Evolutionary conservation across 2,329 filamentous ascomycete species (phyloP), one percentile per base, ranked within the genome.

Genomic region (Clarireedia hainanense): DNA sequence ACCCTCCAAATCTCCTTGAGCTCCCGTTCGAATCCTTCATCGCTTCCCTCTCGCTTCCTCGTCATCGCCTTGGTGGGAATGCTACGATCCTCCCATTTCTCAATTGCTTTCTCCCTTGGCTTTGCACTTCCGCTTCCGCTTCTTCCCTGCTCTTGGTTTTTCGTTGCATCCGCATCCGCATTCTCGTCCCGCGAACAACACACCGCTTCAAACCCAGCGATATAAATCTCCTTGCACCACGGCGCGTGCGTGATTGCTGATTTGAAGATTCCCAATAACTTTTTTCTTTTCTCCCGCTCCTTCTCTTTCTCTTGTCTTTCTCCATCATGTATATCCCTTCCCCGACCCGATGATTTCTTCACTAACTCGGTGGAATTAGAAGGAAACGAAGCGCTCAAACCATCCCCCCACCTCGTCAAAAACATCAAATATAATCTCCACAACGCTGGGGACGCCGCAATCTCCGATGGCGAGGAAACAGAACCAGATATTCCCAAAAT

Each of bases 221-320:
- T 74, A 45, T 81, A 70, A 48, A 83, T 75, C 39, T 77, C 74
- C 66, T 87, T 86, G 1, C 75, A 77, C 83, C 84, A 87, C 0
- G 85, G 85, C 63, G 84, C 75, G 15, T 74, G 71, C 45, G 75
- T 72, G 59, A 87, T 63, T 0, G 79, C 81, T 36, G 78, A 71
- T 57, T 80, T 78, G 62, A 81, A 81, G 0, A 81, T 73, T 1
- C 75, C 27, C 71, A 59, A 76, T 81, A 1, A 23, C 40, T 23
- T 12, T 20, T 34, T 37, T 49, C 6, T n/a, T 47, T 34, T 43
- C n/a, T 15, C 23, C 39, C 6, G 10, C 40, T 2, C 4, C 14
- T 15, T 5, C 12, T 24, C 20, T 20, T 20, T 20, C 20, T 20
- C 20, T 20, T 20, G 20, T 20, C 20, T 20, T 20, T 20, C 20